phyloP scores from a whole-genome alignment of 768 basidiomycete species.

The Mycena vitilis region DNA sequence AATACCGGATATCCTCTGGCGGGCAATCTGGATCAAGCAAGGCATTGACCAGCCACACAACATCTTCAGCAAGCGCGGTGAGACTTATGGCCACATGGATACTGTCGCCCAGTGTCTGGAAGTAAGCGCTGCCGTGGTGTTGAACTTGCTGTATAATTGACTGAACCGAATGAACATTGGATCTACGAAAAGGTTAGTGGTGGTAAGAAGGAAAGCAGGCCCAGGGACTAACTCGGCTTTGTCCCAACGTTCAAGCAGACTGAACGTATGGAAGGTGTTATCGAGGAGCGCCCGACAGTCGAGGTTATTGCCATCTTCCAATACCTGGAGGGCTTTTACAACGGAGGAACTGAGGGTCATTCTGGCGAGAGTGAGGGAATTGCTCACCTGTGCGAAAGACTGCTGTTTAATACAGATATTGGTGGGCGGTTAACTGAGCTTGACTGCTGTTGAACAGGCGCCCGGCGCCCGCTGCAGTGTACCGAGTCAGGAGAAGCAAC shows the following conservation, averaged over 20 bases:
- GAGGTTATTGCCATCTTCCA: conserved; percentile 21
- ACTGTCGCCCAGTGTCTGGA: conserved; percentile 27
- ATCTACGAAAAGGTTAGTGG: conserved; percentile 18
- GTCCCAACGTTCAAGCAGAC: conserved; percentile 29
- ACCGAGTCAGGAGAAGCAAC: conserved; percentile 23
- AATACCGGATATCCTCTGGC: conserved; percentile 20
- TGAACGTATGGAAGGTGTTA: conserved; percentile 11
- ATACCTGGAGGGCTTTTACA: conserved; percentile 21
- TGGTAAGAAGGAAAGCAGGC: neutral
- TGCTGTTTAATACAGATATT: conserved; percentile 1
- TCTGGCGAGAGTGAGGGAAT: neutral
- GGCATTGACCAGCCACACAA: neutral
- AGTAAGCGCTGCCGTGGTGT: conserved; percentile 26
- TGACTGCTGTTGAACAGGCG: conserved; percentile 21
- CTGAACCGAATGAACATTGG: conserved; percentile 27
- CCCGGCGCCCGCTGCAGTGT: neutral
- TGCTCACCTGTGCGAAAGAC: neutral
- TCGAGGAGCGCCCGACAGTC: conserved; percentile 16
- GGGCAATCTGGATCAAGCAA: conserved; percentile 9
- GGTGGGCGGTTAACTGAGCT: neutral
- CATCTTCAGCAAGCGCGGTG: conserved; percentile 11
- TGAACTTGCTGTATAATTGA: conserved; percentile 33
- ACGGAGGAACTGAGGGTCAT: conserved; percentile 7
- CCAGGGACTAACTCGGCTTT: conserved; percentile 11
- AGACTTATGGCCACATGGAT: conserved; percentile 22